Conservation (phyloP, 768 basidiomycete genomes). For the Pilatotrama ljubarskyi region DNA sequence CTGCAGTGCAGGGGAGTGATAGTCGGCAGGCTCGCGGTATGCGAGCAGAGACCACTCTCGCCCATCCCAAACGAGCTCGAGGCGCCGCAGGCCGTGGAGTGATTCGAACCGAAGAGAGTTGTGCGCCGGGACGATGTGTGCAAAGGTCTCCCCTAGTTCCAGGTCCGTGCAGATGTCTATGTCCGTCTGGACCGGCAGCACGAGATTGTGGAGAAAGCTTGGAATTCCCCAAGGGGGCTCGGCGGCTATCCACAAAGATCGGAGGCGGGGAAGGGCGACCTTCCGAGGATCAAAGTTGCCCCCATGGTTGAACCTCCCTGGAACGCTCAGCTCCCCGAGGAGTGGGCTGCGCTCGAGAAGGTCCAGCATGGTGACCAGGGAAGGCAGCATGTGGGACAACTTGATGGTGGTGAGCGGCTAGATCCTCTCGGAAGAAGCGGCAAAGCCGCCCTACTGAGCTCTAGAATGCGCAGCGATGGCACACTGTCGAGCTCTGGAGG, state of each 20-base stretch:
- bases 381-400: background rate
- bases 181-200: background rate
- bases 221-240: background rate
- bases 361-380: background rate
- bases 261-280: background rate
- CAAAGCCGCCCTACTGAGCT: background rate
- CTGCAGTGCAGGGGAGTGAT: background rate
- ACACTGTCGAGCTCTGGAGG: background rate
- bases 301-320: background rate
- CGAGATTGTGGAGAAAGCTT: background rate
- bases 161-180: background rate
- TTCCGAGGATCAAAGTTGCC: background rate
- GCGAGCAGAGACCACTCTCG: background rate
- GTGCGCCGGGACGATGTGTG: background rate
- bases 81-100: background rate
- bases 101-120: background rate
- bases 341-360: background rate
- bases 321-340: background rate
- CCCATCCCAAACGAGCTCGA: background rate
- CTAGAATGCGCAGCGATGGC: background rate
- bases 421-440: background rate
- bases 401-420: background rate
- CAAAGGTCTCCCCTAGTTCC: background rate
- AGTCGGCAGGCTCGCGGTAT: background rate
- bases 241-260: background rate